These are phyloP conservation scores for Macrolepiota dolichaula DNA, from an alignment of 768 basidiomycete species.

Conservation along the genomic window DNA sequence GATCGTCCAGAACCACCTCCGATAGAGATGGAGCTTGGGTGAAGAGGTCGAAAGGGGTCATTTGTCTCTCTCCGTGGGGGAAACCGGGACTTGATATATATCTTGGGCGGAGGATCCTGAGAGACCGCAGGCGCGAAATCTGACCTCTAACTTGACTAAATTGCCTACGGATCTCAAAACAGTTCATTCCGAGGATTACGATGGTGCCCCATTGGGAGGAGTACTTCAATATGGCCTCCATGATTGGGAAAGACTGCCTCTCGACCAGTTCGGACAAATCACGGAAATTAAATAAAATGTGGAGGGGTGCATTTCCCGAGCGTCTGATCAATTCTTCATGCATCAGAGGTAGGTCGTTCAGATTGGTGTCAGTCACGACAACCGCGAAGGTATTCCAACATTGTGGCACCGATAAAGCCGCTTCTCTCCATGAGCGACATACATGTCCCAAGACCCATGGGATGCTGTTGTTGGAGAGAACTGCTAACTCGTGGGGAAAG, in stretches of 20 bases:
- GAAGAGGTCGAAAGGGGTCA: neutral
- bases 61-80: neutral
- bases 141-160: neutral
- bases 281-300: neutral
- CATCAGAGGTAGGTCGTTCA: neutral
- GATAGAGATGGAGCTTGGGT: neutral
- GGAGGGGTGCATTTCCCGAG: neutral
- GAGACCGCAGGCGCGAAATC: neutral
- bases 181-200: neutral
- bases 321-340: neutral
- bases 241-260: neutral
- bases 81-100: neutral
- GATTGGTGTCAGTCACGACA: neutral
- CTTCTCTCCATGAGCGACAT: conserved; percentile 2
- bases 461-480: neutral
- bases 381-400: neutral
- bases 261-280: neutral
- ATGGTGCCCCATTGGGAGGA: neutral
- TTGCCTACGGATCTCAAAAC: neutral
- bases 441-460: conserved; percentile 1
- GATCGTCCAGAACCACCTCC: neutral
- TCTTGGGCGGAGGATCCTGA: neutral
- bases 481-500: neutral
- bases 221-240: neutral
- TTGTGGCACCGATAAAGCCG: neutral